These are phyloP conservation scores for Ceratocystis harringtonii DNA, from an alignment of 2,329 filamentous ascomycete genomes.

Conservation along the genomic window DNA sequence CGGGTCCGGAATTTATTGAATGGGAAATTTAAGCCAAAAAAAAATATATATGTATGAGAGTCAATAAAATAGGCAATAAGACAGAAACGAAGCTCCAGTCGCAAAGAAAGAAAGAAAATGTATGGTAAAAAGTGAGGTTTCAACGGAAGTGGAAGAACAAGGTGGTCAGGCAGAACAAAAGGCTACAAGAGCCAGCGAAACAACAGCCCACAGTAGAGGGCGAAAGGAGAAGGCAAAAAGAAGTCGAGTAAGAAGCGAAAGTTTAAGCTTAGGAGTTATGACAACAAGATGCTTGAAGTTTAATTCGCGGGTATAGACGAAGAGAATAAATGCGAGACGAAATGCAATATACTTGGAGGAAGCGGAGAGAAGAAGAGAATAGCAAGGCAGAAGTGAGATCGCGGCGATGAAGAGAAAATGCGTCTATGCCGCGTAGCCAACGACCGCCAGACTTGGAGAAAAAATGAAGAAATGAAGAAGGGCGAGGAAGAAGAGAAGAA, in stretches of 20 bases:
- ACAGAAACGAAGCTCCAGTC: neutral
- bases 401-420: slow-evolving; percentile 12
- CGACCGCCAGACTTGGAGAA: slow-evolving; percentile 16
- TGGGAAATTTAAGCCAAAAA: neutral
- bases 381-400: neutral
- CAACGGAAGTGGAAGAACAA: neutral
- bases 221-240: neutral
- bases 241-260: slow-evolving; percentile 15
- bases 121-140: neutral
- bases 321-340: slow-evolving; percentile 15
- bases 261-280: slow-evolving; percentile 11
- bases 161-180: neutral
- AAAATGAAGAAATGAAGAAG: slow-evolving; percentile 11
- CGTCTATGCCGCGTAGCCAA: slow-evolving; percentile 10
- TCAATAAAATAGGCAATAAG: slow-evolving; percentile 6
- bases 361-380: slow-evolving; percentile 1
- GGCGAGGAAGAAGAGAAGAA: slow-evolving; percentile 11
- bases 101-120: neutral
- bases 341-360: slow-evolving; percentile 1
- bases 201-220: slow-evolving; percentile 9
- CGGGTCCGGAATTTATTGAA: neutral
- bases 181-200: neutral
- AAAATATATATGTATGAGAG: slow-evolving; percentile 3
- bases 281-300: slow-evolving; percentile 18
- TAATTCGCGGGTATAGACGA: slow-evolving; percentile 18